Evolutionary conservation across 148 eudicot species (phyloP).

Genomic region (Nyssa sinensis): DNA sequence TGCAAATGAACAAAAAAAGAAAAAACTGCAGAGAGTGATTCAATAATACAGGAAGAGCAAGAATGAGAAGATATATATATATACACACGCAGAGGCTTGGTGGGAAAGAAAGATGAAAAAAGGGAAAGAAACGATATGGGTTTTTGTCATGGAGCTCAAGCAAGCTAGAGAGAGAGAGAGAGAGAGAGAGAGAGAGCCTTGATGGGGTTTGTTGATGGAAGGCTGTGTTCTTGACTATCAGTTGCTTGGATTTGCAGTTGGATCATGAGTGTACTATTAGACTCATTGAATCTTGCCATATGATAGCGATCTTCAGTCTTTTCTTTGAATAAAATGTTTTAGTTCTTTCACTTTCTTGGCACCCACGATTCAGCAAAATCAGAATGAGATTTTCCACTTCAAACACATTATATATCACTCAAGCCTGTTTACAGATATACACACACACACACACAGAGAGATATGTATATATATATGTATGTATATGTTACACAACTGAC

Average conservation of each 20-base stretch:
- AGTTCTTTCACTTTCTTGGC: conserved; percentile 4
- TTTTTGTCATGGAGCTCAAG: too few species aligned
- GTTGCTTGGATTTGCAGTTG: conserved; percentile 20
- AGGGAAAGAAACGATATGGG: too few species aligned
- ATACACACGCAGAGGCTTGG: neutral
- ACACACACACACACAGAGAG: neutral
- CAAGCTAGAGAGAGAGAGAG: too few species aligned
- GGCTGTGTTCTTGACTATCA: conserved; percentile 17
- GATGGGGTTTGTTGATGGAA: conserved; percentile 19
- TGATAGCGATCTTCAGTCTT: conserved; percentile 2
- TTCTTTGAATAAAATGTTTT: neutral
- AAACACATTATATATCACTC: neutral
- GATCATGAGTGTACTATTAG: too few species aligned
- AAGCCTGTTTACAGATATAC: neutral
- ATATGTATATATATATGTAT: neutral
- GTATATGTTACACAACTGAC: neutral
- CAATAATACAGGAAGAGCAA: neutral
- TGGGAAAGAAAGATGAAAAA: neutral
- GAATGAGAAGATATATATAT: neutral
- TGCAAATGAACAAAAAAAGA: neutral
- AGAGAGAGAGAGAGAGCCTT: conserved; percentile 19
- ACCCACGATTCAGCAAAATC: conserved; percentile 6
- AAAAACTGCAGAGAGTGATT: conserved; percentile 6
- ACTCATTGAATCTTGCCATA: conserved; percentile 29
- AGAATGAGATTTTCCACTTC: neutral